phyloP scores from a whole-genome alignment of 2,329 filamentous ascomycete genomes.

The Verticillium zaregamsianum region DNA sequence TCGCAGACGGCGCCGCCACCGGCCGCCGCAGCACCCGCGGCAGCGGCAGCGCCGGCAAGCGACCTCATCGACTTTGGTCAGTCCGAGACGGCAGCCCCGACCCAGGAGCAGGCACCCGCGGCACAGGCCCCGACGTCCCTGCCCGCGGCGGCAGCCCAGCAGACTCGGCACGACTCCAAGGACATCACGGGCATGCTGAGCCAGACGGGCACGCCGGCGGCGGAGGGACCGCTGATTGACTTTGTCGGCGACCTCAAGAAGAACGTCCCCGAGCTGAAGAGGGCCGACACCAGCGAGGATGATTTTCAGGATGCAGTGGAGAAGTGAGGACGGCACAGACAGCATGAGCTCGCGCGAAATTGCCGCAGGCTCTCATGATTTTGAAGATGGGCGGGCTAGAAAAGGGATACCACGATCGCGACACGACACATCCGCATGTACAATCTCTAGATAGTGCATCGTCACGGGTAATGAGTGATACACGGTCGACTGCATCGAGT shows the following conservation, averaged over 20 bases:
- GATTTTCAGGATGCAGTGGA: constrained; percentile 35
- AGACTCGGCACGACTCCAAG: constrained; percentile 12
- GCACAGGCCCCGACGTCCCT: constrained; percentile 4
- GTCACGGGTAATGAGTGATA: not conserved
- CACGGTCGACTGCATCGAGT: not conserved
- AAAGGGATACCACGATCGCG: not conserved
- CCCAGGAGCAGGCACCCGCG: constrained; percentile 20
- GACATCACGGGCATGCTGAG: constrained; percentile 41
- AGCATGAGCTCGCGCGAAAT: not conserved
- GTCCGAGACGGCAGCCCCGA: not conserved
- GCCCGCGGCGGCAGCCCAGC: constrained; percentile 5
- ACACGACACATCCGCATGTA: not conserved
- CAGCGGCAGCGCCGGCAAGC: constrained; percentile 19
- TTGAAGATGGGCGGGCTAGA: not conserved
- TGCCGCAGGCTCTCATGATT: not conserved
- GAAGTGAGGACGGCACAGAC: constrained; percentile 10
- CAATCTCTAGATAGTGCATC: not conserved
- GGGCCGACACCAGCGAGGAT: constrained; percentile 29
- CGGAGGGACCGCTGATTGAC: constrained; percentile 48
- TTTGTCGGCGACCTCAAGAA: constrained; percentile 52
- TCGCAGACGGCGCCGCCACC: not conserved
- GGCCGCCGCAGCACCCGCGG: constrained; percentile 9
- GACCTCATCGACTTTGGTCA: constrained; percentile 55
- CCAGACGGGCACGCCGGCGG: constrained; percentile 40
- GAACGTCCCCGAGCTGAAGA: constrained; percentile 19